phyloP scores from a whole-genome alignment of 495 filamentous ascomycete species.

The Penicillium odoratum region DNA sequence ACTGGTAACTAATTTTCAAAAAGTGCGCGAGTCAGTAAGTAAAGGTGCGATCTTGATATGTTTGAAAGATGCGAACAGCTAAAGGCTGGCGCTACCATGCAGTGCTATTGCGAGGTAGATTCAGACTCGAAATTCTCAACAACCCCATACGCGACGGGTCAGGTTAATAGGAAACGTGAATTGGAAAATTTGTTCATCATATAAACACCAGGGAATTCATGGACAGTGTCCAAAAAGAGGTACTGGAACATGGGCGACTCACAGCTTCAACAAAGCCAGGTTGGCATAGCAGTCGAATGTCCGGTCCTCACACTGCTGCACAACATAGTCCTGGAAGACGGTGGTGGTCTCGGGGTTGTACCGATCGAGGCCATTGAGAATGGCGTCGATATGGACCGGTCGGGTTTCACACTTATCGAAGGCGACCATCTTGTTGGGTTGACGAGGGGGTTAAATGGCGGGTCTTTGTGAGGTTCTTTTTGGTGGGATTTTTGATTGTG shows the following conservation, averaged over 20 bases:
- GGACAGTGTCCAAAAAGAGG: not conserved
- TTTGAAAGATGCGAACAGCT: slow-evolving; percentile 1
- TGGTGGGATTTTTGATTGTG: slow-evolving; percentile 47
- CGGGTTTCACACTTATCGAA: slow-evolving; percentile 62
- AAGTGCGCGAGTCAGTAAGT: slow-evolving; percentile 17
- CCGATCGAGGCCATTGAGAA: slow-evolving; percentile 90
- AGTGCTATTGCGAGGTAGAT: slow-evolving; percentile 21
- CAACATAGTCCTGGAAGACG: slow-evolving; percentile 92
- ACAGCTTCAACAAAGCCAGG: slow-evolving; percentile 95
- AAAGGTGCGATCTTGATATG: not conserved
- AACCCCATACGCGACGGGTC: slow-evolving; percentile 48
- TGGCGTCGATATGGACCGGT: slow-evolving; percentile 85
- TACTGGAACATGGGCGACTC: slow-evolving; percentile 47
- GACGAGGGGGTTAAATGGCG: slow-evolving; percentile 27
- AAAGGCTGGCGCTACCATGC: slow-evolving; percentile 3
- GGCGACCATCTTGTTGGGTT: slow-evolving; percentile 45
- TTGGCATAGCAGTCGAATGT: slow-evolving; percentile 96
- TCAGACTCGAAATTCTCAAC: slow-evolving; percentile 39
- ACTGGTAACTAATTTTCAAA: slow-evolving; percentile 76
- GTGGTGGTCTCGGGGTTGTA: slow-evolving; percentile 98
- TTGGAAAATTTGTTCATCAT: slow-evolving; percentile 65
- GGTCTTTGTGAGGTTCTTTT: slow-evolving; percentile 35
- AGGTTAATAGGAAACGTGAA: slow-evolving; percentile 99
- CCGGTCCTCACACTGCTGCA: slow-evolving; percentile 90
- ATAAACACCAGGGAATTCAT: slow-evolving; percentile 17